Conservation (phyloP, 2,329 filamentous ascomycete genomes). For the Cordyceps cateniannulata region DNA sequence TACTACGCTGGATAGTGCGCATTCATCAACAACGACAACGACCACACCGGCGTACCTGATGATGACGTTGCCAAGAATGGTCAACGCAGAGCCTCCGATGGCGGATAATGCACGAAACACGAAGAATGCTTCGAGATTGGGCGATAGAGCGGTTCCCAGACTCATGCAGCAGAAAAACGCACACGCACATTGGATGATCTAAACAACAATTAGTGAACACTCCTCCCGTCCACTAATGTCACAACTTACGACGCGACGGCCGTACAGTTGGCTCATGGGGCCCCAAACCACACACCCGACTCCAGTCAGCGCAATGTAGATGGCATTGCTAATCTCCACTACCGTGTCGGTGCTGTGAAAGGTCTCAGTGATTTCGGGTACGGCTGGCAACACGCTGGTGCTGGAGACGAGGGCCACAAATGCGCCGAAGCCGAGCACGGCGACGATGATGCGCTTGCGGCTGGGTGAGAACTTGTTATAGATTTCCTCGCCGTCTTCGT, state of each 20-base stretch:
- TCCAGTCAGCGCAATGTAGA: slow-evolving; percentile 72
- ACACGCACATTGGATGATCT: slow-evolving; percentile 46
- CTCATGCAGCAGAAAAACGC: slow-evolving; percentile 61
- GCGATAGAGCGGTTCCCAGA: slow-evolving; percentile 65
- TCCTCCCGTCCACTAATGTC: not conserved
- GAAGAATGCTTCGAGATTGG: slow-evolving; percentile 65
- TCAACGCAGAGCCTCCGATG: slow-evolving; percentile 67
- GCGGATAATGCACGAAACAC: slow-evolving; percentile 69
- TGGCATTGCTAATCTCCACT: slow-evolving; percentile 67
- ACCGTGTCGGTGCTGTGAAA: slow-evolving; percentile 61
- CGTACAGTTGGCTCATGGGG: slow-evolving; percentile 61
- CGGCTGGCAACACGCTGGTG: slow-evolving; percentile 65
- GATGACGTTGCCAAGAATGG: slow-evolving; percentile 64
- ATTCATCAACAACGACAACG: slow-evolving; percentile 22
- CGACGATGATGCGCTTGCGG: slow-evolving; percentile 62
- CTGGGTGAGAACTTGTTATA: slow-evolving; percentile 58
- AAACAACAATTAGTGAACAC: not conserved
- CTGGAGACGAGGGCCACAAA: slow-evolving; percentile 71
- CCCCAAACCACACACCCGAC: slow-evolving; percentile 65
- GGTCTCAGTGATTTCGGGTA: slow-evolving; percentile 64
- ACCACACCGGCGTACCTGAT: slow-evolving; percentile 42
- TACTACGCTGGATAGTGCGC: not conserved
- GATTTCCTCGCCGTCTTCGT: slow-evolving; percentile 38
- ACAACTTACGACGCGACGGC: slow-evolving; percentile 48
- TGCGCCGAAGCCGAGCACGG: slow-evolving; percentile 64